Evolutionary conservation across 2,329 filamentous ascomycete genomes (phyloP), one percentile per base, ranked within the genome.

Genomic region (Pseudovirgaria hyperparasitica): DNA sequence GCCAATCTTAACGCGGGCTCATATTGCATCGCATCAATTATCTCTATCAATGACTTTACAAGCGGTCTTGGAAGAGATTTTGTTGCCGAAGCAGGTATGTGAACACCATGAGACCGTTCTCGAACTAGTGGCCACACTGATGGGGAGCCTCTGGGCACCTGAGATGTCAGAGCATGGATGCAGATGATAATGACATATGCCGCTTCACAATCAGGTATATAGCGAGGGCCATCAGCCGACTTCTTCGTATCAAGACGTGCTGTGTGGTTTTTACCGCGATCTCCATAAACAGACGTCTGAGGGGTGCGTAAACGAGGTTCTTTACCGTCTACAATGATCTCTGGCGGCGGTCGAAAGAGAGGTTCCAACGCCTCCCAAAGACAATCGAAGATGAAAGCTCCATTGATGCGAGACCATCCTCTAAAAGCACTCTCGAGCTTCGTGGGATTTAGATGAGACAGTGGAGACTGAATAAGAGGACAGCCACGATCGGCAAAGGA

Each of bases 1-100:
- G 62, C 48, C 17, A 71, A 48, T 13, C 63, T 58, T 23, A 67
- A 40, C 11, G 62, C 64, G 15, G 63, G 50, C 20, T 67, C 63
- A 41, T 68, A 60, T 33, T 68, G 64, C 9, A 68, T 45, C 19
- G 51, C 54, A 37, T 68, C 50, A 13, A 46, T 43, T 16, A 54
- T 50, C 4, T 29, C 22, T 8, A 20, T n/a, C n/a, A 20, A 8
- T 20, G 9, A n/a, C n/a, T 8, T n/a, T n/a, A n/a, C 26, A 41
- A 43, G 4, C 38, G 27, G 4, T 39, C 16, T 7, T 49, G 35
- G n/a, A n/a, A n/a, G n/a, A n/a, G n/a, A n/a, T n/a, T n/a, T n/a
- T 4, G 18, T 32, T 15, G 38, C 29, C 8, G 35, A 29, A 16
- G 36, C 32, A 2, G 48, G 46, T 12, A 48, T 23, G 12, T 49